phyloP scores from a whole-genome alignment of 768 basidiomycete genomes.

The Trametes cubensis region DNA sequence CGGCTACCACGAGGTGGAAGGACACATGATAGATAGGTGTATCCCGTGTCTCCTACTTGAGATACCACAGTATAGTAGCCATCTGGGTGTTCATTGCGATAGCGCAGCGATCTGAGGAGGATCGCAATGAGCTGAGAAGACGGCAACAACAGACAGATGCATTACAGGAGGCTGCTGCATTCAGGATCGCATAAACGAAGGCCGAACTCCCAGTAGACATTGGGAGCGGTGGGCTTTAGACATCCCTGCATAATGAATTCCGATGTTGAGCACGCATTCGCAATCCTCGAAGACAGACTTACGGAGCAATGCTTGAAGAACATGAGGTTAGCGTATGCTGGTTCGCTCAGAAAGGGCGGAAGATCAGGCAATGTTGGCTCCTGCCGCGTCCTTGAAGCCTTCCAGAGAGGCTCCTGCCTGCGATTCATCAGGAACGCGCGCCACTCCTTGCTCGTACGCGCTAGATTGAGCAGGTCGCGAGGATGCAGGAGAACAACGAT shows the following conservation, averaged over 20 bases:
- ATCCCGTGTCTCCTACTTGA: too few species aligned
- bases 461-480: conserved; percentile 44
- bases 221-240: not conserved
- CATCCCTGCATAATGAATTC: not conserved
- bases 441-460: conserved; percentile 40
- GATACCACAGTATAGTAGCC: too few species aligned
- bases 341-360: conserved; percentile 37
- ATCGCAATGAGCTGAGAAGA: too few species aligned
- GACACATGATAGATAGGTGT: too few species aligned
- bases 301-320: conserved; percentile 42
- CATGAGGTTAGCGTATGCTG: conserved; percentile 41
- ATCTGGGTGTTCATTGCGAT: too few species aligned
- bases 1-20: too few species aligned
- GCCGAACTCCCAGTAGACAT: too few species aligned
- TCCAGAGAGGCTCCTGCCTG: conserved; percentile 38
- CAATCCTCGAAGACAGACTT: conserved; percentile 11
- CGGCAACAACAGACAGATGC: too few species aligned
- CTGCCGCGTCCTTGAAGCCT: conserved; percentile 32
- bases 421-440: conserved; percentile 38
- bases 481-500: conserved; percentile 44
- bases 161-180: too few species aligned
- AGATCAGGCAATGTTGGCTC: conserved; percentile 28
- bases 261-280: not conserved
- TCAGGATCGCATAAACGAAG: too few species aligned
- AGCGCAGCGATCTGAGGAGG: too few species aligned